Conservation (phyloP, 192 early-diverging fungal species). For the Coemansia erecta region DNA sequence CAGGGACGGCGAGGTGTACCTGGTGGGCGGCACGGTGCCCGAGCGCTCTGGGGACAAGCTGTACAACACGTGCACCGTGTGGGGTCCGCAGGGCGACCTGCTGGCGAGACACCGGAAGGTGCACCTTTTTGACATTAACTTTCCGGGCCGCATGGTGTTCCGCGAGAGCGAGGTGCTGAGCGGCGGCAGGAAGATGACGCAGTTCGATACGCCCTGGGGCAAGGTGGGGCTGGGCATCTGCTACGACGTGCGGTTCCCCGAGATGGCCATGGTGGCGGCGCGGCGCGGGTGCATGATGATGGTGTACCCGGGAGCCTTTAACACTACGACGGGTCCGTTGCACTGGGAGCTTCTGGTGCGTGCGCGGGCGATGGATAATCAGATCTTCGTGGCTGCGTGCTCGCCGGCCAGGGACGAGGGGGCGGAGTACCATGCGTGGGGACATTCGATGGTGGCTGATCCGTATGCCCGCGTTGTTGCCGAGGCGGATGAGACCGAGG, state of each 20-base stretch:
- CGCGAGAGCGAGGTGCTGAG: conserved; percentile 83
- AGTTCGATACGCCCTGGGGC: conserved; percentile 79
- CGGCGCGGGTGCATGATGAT: conserved; percentile 81
- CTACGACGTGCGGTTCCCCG: conserved; percentile 97
- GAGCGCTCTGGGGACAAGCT: conserved; percentile 64
- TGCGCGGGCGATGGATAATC: conserved; percentile 89
- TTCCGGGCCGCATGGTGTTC: conserved; percentile 90
- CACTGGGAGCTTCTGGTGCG: conserved; percentile 92
- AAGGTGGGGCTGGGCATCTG: conserved; percentile 92
- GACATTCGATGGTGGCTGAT: conserved; percentile 88
- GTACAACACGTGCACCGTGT: conserved; percentile 84
- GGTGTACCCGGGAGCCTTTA: conserved; percentile 98
- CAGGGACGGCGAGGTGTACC: conserved; percentile 78
- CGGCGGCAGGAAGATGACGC: conserved; percentile 73
- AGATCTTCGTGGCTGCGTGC: conserved; percentile 90
- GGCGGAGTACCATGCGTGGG: conserved; percentile 87
- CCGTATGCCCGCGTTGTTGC: conserved; percentile 75
- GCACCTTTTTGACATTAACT: conserved; percentile 96
- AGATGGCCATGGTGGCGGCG: conserved; percentile 92
- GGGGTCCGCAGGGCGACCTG: conserved; percentile 61
- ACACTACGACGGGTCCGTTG: conserved; percentile 91
- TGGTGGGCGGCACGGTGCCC: conserved; percentile 92
- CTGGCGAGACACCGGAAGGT: conserved; percentile 75
- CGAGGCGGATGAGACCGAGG: conserved; percentile 72
- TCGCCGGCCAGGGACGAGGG: conserved; percentile 83